A percentile compares a stretch with the other conserved stretches of the same genome.
Conservation (phyloP, 257 asterid species). For the Ligustrum vulgare region DNA sequence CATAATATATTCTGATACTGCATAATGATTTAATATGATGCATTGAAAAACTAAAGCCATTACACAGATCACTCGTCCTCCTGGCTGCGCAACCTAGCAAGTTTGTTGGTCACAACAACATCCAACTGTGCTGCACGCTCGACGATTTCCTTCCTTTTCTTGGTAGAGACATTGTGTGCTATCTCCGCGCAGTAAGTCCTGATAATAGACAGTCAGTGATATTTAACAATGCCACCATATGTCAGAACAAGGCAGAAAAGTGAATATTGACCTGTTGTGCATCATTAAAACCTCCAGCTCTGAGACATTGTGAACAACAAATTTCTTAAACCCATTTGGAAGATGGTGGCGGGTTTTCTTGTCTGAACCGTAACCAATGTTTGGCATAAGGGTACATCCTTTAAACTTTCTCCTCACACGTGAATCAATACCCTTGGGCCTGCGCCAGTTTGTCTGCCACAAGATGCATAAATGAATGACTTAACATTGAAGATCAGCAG, state of each 20-base stretch:
- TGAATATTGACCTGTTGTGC: constrained; percentile 39
- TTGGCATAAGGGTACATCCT: constrained; percentile 49
- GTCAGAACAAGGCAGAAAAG: neutral
- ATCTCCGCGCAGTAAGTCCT: constrained; percentile 41
- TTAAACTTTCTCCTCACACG: constrained; percentile 55
- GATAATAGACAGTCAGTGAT: neutral
- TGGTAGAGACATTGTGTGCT: constrained; percentile 49
- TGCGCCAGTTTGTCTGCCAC: constrained; percentile 45
- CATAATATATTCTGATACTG: neutral
- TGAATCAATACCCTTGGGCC: constrained; percentile 61
- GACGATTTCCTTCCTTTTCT: constrained; percentile 44
- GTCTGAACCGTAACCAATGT: constrained; percentile 56
- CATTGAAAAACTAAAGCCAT: neutral
- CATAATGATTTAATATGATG: neutral
- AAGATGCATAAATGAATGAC: neutral
- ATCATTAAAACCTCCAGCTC: constrained; percentile 51
- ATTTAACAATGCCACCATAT: neutral
- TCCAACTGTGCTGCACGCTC: constrained; percentile 54
- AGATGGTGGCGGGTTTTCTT: constrained; percentile 54
- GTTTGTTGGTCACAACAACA: constrained; percentile 46
- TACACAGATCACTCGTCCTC: constrained; percentile 42
- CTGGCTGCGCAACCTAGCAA: constrained; percentile 54
- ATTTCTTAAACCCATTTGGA: constrained; percentile 53
- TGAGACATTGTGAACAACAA: constrained; percentile 42
- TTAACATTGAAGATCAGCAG: neutral